Base-by-base conservation (phyloP, 441 rosid species). In the Eutrema salsugineum region DNA sequence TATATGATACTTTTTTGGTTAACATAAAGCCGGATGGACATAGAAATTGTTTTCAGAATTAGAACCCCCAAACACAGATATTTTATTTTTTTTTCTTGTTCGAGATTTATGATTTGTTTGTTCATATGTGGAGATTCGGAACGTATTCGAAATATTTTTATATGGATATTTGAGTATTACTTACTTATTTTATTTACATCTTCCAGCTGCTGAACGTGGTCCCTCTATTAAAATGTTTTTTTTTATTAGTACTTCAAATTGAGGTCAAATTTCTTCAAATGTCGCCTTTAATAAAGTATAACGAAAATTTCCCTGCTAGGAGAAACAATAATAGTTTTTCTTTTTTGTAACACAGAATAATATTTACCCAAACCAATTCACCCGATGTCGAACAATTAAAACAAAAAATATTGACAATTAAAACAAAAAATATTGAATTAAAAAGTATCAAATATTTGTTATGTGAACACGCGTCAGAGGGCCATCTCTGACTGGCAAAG, bases 61-160 rank as follows among this genome's bases (percentile, higher is more conserved):
- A 24, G 3, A 24, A 4, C 27, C 35, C 59, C 39, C 15, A 28
- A 28, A 27, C 7, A 20, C 6, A 24, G 24, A 14, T 22, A 40
- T 20, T 20, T 47, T 17, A 17, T 30, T 32, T 27, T 63, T 12
- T 47, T 47, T 5, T 39, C 3, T 14, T 32, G 12, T 36, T 2
- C 10, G 27, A 20, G 35, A 43, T 74, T 35, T 60, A 5, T 16
- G 27, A 60, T 27, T 51, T 27, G 63, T 53, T 58, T 43, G 50
- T 44, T 63, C 48, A 54, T 67, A 67, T 4, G 66, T 69, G 71
- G 75, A 63, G 66, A 58, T 51, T 66, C 73, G 68, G 56, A 51
- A 60, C 60, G 56, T 40, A 49, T 11, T 17, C 27, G 46, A 58
- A 58, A 40, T 50, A 8, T 6, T 50, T 55, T 32, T 42, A 49